A percentile compares a stretch with the other conserved stretches of the same genome.
Evolutionary conservation across 805 yeast genomes (phyloP).

Genomic region (Hanseniaspora mollemarum): DNA sequence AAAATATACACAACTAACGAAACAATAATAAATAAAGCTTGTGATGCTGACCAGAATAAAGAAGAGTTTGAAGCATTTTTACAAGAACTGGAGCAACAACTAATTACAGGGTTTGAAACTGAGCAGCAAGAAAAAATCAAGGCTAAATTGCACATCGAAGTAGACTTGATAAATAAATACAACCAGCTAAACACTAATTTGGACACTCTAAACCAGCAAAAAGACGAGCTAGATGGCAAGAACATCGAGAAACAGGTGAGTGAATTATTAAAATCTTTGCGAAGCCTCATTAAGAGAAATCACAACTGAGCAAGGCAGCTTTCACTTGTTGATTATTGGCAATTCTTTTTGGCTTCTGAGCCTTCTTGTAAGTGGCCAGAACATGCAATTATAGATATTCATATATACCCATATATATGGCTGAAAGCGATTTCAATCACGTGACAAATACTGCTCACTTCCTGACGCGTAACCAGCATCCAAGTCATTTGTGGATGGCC

Average conservation of each 20-base stretch:
- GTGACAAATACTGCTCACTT: too few relatives aligned
- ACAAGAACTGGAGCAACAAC: not conserved
- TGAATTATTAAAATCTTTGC: not conserved
- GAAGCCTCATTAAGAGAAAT: not conserved
- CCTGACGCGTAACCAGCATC: too few relatives aligned
- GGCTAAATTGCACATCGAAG: slow-evolving; percentile 1
- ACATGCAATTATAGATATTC: too few relatives aligned
- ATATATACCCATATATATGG: too few relatives aligned
- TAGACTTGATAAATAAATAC: not conserved
- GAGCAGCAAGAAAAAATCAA: slow-evolving; percentile 2
- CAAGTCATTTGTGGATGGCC: too few relatives aligned
- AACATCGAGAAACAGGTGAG: not conserved
- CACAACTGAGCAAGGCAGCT: too few relatives aligned
- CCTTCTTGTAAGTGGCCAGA: too few relatives aligned
- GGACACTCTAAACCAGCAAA: not conserved
- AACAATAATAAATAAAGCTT: not conserved
- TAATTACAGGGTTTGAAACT: not conserved
- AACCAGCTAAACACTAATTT: not conserved
- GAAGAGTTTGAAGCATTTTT: not conserved
- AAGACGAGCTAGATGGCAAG: not conserved
- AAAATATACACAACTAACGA: not conserved
- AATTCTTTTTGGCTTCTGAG: too few relatives aligned
- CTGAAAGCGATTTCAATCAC: too few relatives aligned
- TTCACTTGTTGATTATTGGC: too few relatives aligned
- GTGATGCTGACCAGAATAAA: not conserved